Evolutionary conservation across 2,329 filamentous ascomycete genomes (phyloP).

Genomic region (Fusarium albidum): DNA sequence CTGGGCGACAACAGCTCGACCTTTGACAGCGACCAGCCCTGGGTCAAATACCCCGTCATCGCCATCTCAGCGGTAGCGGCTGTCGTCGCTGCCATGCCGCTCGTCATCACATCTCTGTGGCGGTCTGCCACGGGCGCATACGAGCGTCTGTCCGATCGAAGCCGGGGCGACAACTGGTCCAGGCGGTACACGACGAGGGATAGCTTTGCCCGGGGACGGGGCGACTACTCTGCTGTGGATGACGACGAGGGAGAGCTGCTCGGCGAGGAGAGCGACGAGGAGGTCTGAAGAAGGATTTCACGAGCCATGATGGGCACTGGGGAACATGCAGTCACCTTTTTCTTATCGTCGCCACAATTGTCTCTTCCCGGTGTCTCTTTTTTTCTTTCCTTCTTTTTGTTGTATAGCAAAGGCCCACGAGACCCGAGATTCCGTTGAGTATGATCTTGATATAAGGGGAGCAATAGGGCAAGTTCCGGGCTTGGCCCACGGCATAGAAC

Average conservation of each 20-base stretch:
- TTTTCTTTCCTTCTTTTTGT: too few species aligned
- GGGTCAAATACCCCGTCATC: conserved; percentile 84
- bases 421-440: not conserved
- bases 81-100: conserved; percentile 68
- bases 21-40: conserved; percentile 76
- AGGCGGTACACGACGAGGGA: conserved; percentile 86
- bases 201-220: conserved; percentile 85
- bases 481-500: conserved; percentile 21
- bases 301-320: conserved; percentile 23
- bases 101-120: conserved; percentile 78
- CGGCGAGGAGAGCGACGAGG: conserved; percentile 93
- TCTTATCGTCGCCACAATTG: too few species aligned
- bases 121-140: conserved; percentile 64
- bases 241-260: conserved; percentile 94
- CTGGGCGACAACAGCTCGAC: conserved; percentile 73
- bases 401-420: conserved; percentile 9
- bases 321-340: too few species aligned
- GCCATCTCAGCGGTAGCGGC: conserved; percentile 71
- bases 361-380: conserved; percentile 24
- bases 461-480: not conserved
- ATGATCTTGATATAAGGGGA: conserved; percentile 10
- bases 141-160: conserved; percentile 58
- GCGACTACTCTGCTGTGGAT: conserved; percentile 89
- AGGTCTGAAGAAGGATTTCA: conserved; percentile 58
- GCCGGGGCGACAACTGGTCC: conserved; percentile 59